Conservation (phyloP, 768 basidiomycete genomes). For the Xerocomus potaroensis region DNA sequence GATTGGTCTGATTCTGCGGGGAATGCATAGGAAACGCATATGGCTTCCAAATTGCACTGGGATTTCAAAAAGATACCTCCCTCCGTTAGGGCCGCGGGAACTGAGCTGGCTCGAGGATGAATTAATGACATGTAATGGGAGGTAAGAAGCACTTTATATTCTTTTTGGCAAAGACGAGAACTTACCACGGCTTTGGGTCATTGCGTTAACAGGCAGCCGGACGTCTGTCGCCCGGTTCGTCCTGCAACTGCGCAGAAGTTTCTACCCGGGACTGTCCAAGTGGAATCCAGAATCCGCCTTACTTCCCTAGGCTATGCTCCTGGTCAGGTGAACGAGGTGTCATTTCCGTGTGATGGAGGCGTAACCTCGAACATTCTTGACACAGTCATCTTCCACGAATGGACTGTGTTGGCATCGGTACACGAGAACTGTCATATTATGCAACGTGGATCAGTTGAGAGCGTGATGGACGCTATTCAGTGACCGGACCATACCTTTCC, state of each 20-base stretch:
- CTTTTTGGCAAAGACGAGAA: neutral
- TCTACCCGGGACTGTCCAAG: neutral
- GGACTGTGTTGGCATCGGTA: slow-evolving; percentile 4
- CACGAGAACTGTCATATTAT: slow-evolving; percentile 1
- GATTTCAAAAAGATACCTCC: neutral
- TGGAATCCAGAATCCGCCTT: neutral
- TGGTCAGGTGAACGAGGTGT: neutral
- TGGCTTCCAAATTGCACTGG: neutral
- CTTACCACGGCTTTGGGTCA: neutral
- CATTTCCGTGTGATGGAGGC: slow-evolving; percentile 11
- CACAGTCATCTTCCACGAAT: slow-evolving; percentile 4
- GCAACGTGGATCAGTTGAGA: slow-evolving; percentile 9
- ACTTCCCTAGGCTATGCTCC: neutral
- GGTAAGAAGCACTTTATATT: neutral
- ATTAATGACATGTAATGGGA: neutral
- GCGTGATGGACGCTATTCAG: slow-evolving; percentile 3
- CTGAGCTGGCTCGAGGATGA: neutral
- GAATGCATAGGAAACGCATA: neutral
- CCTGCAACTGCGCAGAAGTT: neutral
- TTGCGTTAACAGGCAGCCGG: slow-evolving; percentile 1
- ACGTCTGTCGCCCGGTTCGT: neutral
- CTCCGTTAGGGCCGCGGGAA: neutral
- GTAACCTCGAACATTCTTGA: neutral
- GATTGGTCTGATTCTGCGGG: too few species aligned
- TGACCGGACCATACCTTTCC: slow-evolving; percentile 8